Base-by-base conservation (phyloP, 2,329 filamentous ascomycete genomes). In the Trichoderma gracile region DNA sequence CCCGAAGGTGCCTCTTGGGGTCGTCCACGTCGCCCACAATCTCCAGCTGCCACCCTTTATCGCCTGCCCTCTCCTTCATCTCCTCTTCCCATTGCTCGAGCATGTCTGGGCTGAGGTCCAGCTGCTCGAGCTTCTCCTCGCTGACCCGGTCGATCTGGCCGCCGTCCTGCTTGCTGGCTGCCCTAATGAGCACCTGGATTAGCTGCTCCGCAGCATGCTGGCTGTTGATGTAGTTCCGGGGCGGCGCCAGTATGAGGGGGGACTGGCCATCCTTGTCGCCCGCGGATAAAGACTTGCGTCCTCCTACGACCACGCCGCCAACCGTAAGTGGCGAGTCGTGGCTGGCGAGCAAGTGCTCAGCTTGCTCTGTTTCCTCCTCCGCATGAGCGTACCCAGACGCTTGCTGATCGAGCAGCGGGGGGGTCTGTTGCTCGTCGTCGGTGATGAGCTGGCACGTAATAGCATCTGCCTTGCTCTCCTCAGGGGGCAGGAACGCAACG, bases 401-500 rank as follows among this genome's bases (percentile, higher is more conserved):
- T 73, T 71, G 55, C 38, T 76, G 71, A 3, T 73, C 75, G 12
- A 77, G 38, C 2, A 75, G 67, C 27, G 71, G 83, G 66, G 66
- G 79, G 1, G 53, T 7, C 6, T 47, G 53, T 27, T 46, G n/a
- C 5, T 38, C 60, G 7, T 64, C 55, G 23, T 75, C 72, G 17
- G 93, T 79, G 58, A 97, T 88, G 63, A 89, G 86, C 27, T 86
- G 85, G 74, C 93, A 97, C 67, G 83, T 85, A 67, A 97, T 93
- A 10, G 85, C 78, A 73, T 96, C 90, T 6, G 92, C 88, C 65
- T 86, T 85, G 62, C 90, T 89, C 67, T 92, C 89, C 70, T 90
- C 87, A 0, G 92, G 91, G 0, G 93, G 93, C 61, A 90, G 80
- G 75, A 97, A 97, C 10, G 92, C 92, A 10, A 92, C 86, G 69